Evolutionary conservation across 2,329 filamentous ascomycete species (phyloP).

Genomic region (Sporothrix inflata): DNA sequence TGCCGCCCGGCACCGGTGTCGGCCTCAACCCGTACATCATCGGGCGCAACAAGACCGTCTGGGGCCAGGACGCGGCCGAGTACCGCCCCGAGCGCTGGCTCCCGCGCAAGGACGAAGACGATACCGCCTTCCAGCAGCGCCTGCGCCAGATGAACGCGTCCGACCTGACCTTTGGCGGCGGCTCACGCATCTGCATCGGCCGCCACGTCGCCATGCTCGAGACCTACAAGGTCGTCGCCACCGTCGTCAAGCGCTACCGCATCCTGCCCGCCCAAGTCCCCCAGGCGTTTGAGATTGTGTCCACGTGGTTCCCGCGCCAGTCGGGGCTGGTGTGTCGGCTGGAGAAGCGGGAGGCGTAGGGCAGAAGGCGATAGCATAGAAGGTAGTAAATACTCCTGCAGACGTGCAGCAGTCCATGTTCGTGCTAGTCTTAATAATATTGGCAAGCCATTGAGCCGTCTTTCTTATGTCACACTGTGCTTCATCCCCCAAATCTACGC

Average conservation of each 20-base stretch:
- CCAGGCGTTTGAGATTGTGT: conserved; percentile 35
- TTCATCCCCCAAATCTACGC: too few species aligned
- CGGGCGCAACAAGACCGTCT: neutral
- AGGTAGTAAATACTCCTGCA: neutral
- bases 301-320: conserved; percentile 30
- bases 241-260: conserved; percentile 48
- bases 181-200: conserved; percentile 47
- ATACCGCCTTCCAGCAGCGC: neutral
- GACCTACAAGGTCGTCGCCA: conserved; percentile 46
- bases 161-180: conserved; percentile 46
- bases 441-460: too few species aligned
- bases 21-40: neutral
- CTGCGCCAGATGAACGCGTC: conserved; percentile 43
- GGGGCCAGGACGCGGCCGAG: neutral
- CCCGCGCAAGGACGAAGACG: neutral
- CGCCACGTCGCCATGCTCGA: conserved; percentile 43
- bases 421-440: too few species aligned
- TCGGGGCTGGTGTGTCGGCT: conserved; percentile 34
- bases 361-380: neutral
- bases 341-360: conserved; percentile 24
- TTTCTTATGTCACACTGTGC: too few species aligned
- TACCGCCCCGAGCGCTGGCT: neutral
- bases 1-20: neutral
- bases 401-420: too few species aligned
- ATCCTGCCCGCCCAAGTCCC: conserved; percentile 33